Percentiles rank a stretch among this genome's conserved stretches.
These are phyloP conservation scores for Kodamaea fungicola DNA, from an alignment of 1,139 yeast species.

Conservation along the genomic window DNA sequence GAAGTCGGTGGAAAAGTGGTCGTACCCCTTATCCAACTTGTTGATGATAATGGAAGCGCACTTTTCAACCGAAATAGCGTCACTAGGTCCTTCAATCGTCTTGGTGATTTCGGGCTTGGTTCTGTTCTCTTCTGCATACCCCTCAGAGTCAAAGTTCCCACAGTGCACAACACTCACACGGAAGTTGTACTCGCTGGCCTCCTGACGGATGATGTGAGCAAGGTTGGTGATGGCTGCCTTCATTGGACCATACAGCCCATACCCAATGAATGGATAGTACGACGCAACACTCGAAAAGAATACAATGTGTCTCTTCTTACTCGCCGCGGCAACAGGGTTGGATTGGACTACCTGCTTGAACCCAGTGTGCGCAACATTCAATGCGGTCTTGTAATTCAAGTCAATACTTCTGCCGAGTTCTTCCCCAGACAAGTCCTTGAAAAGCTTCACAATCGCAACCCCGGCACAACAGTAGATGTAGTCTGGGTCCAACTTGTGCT, in stretches of 20 bases:
- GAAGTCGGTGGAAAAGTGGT: constrained; percentile 75
- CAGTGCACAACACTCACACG: constrained; percentile 68
- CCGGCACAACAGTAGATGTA: constrained; percentile 87
- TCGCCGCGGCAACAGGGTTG: constrained; percentile 7
- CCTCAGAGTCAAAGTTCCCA: constrained; percentile 89
- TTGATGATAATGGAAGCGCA: constrained; percentile 64
- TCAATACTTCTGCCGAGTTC: constrained; percentile 62
- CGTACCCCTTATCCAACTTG: constrained; percentile 61
- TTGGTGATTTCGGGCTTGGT: constrained; percentile 86
- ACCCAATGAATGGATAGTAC: constrained; percentile 86
- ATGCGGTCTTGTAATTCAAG: constrained; percentile 70
- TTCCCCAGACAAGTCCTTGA: constrained; percentile 58
- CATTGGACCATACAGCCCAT: constrained; percentile 83
- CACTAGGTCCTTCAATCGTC: constrained; percentile 80
- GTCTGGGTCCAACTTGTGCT: constrained; percentile 52
- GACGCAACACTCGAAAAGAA: constrained; percentile 81
- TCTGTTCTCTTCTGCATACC: constrained; percentile 72
- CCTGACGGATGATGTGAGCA: constrained; percentile 78
- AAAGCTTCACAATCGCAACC: constrained; percentile 73
- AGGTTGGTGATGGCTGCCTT: constrained; percentile 80
- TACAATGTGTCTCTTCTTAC: constrained; percentile 56
- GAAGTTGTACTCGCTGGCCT: constrained; percentile 63
- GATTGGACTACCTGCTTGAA: constrained; percentile 33
- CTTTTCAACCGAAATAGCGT: constrained; percentile 60
- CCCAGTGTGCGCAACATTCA: constrained; percentile 65